A percentile compares a stretch with the other conserved stretches of the same genome.
Conservation (phyloP, 2,329 filamentous ascomycete genomes). For the Verticillium klebahnii region DNA sequence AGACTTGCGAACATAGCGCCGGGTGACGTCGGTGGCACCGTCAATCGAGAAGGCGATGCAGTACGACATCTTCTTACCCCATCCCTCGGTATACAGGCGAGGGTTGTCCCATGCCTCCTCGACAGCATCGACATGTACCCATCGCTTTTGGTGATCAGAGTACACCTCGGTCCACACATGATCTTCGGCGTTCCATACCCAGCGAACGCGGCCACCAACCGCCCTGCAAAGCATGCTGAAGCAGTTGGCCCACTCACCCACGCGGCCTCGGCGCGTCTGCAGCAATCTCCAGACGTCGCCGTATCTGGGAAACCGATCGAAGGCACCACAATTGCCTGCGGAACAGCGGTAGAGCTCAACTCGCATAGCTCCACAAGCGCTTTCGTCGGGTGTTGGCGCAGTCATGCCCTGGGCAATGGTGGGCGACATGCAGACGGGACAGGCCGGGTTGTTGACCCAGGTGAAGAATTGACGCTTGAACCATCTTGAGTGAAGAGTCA, state of each 20-base stretch:
- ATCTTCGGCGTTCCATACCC: slow-evolving; percentile 98
- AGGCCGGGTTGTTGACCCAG: slow-evolving; percentile 94
- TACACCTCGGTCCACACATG: slow-evolving; percentile 98
- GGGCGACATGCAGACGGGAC: slow-evolving; percentile 73
- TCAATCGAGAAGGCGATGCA: slow-evolving; percentile 96
- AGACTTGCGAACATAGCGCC: slow-evolving; percentile 66
- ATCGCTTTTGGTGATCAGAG: slow-evolving; percentile 86
- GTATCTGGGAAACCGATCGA: slow-evolving; percentile 89
- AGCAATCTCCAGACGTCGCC: slow-evolving; percentile 92
- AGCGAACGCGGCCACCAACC: slow-evolving; percentile 83
- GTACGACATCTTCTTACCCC: slow-evolving; percentile 95
- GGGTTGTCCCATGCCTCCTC: slow-evolving; percentile 96
- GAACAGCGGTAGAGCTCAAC: slow-evolving; percentile 92
- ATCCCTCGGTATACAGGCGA: slow-evolving; percentile 86
- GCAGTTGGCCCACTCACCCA: slow-evolving; percentile 97
- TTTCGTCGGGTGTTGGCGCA: slow-evolving; percentile 81
- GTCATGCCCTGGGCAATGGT: slow-evolving; percentile 82
- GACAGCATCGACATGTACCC: slow-evolving; percentile 95
- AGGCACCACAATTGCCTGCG: slow-evolving; percentile 65
- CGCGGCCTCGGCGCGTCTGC: slow-evolving; percentile 79
- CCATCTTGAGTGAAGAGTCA: slow-evolving; percentile 55
- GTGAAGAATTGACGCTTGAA: slow-evolving; percentile 94
- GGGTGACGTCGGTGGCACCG: slow-evolving; percentile 63
- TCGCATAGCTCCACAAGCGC: slow-evolving; percentile 76
- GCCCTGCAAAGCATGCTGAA: slow-evolving; percentile 98